Conservation (phyloP, 2,329 filamentous ascomycete genomes). For the Paraphaeosphaeria minitans region DNA sequence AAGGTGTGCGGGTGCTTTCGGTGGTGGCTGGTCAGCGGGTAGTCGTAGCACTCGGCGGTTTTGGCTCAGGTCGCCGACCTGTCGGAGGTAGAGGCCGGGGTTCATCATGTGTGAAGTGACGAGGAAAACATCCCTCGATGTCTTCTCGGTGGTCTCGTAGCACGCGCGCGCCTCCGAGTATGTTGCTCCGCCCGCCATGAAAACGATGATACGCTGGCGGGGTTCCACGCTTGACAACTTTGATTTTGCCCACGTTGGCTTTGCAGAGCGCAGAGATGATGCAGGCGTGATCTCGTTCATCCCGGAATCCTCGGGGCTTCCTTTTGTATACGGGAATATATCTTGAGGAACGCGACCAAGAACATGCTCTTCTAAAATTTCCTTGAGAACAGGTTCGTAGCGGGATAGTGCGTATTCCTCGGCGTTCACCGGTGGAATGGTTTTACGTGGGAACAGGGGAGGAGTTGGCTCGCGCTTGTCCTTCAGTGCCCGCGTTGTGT, state of each 20-base stretch:
- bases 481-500: constrained; percentile 74
- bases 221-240: constrained; percentile 77
- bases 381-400: constrained; percentile 80
- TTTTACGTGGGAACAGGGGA: constrained; percentile 74
- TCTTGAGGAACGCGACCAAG: constrained; percentile 50
- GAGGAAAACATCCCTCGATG: constrained; percentile 82
- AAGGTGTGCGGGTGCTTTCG: constrained; percentile 82
- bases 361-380: constrained; percentile 75
- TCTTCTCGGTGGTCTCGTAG: constrained; percentile 79
- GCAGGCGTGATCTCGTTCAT: constrained; percentile 59
- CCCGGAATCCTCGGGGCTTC: constrained; percentile 65
- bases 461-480: constrained; percentile 70
- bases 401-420: constrained; percentile 86
- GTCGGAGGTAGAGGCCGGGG: constrained; percentile 79
- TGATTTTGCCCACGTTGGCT: constrained; percentile 92
- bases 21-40: constrained; percentile 78
- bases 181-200: constrained; percentile 93
- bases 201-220: constrained; percentile 87
- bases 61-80: constrained; percentile 77
- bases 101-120: constrained; percentile 92
- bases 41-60: constrained; percentile 79
- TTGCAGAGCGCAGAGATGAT: constrained; percentile 82
- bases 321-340: constrained; percentile 56
- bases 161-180: constrained; percentile 88
- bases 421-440: constrained; percentile 56